A percentile compares a stretch with the other conserved stretches of the same genome.
These are phyloP conservation scores for Penicillium sp. DNA, from an alignment of 2,329 filamentous ascomycete species.

Conservation along the genomic window DNA sequence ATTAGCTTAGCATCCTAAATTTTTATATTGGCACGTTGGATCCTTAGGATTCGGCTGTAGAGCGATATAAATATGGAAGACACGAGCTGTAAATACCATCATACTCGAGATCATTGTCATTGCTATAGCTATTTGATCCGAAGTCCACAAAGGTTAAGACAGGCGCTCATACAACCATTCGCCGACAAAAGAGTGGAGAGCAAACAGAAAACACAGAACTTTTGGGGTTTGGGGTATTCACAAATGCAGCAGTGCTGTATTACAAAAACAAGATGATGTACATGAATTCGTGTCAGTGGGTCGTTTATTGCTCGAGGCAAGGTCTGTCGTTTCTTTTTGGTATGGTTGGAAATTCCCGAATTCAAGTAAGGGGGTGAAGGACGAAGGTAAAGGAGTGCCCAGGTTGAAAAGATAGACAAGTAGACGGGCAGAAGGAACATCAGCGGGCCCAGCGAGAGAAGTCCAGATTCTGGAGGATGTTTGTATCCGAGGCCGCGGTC, in stretches of 20 bases:
- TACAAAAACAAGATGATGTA: conserved; percentile 24
- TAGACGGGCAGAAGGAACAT: conserved; percentile 1
- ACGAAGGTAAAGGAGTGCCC: not conserved
- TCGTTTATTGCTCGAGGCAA: conserved; percentile 8
- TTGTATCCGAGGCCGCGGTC: conserved; percentile 35
- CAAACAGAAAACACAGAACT: conserved; percentile 17
- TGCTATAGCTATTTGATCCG: conserved; percentile 2
- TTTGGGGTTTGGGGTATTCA: conserved; percentile 27
- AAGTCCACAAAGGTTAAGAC: not conserved
- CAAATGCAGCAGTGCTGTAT: conserved; percentile 23
- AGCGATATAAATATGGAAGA: too few species aligned
- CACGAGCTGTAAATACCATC: not conserved
- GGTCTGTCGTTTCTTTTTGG: conserved; percentile 11
- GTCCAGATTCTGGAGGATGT: conserved; percentile 39
- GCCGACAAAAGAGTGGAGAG: conserved; percentile 1
- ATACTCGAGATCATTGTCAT: conserved; percentile 3
- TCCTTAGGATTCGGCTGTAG: too few species aligned
- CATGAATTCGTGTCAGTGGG: conserved; percentile 22
- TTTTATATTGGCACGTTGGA: too few species aligned
- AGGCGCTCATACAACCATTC: not conserved
- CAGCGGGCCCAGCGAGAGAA: conserved; percentile 42
- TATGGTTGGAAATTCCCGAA: not conserved
- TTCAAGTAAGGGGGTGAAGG: not conserved
- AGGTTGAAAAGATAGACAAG: not conserved
- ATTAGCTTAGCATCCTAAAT: too few species aligned